Conservation (phyloP, 495 filamentous ascomycete genomes). For the Diplogelasinospora grovesii region DNA sequence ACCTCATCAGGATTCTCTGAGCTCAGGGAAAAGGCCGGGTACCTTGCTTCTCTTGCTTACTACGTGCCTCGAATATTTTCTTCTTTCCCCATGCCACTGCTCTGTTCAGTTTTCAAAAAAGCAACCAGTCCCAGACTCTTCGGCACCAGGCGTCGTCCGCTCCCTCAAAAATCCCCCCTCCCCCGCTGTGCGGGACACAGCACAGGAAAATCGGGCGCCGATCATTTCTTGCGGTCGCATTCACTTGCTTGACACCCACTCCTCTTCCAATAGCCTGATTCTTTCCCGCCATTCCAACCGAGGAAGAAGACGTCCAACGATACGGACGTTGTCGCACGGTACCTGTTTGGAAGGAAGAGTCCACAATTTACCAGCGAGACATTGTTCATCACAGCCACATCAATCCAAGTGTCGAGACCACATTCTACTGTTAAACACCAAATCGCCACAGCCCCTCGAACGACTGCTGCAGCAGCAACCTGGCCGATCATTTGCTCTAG, state of each 20-base stretch:
- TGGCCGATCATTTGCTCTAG: too few species aligned
- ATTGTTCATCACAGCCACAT: background rate
- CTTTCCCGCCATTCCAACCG: constrained; percentile 14
- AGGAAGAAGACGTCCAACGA: constrained; percentile 1
- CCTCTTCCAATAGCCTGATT: too few species aligned
- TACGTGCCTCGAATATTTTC: background rate
- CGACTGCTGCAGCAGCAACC: too few species aligned
- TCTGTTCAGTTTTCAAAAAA: background rate
- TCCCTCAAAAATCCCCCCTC: constrained; percentile 2
- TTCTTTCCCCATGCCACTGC: background rate
- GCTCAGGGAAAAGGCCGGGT: too few species aligned
- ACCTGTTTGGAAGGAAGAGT: too few species aligned
- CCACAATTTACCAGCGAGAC: constrained; percentile 1
- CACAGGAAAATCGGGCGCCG: constrained; percentile 1
- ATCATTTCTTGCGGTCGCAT: constrained; percentile 8
- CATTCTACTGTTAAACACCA: background rate
- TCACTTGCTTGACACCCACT: constrained; percentile 2
- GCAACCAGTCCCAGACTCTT: too few species aligned
- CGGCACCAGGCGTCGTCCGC: too few species aligned
- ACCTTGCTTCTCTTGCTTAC: constrained; percentile 10
- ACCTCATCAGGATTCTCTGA: too few species aligned
- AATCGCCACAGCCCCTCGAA: too few species aligned
- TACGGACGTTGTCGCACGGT: too few species aligned
- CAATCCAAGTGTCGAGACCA: background rate
- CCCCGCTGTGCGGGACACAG: constrained; percentile 3